These are phyloP conservation scores for Sphaceloma murrayae DNA, from an alignment of 2,329 filamentous ascomycete genomes.

Conservation along the genomic window DNA sequence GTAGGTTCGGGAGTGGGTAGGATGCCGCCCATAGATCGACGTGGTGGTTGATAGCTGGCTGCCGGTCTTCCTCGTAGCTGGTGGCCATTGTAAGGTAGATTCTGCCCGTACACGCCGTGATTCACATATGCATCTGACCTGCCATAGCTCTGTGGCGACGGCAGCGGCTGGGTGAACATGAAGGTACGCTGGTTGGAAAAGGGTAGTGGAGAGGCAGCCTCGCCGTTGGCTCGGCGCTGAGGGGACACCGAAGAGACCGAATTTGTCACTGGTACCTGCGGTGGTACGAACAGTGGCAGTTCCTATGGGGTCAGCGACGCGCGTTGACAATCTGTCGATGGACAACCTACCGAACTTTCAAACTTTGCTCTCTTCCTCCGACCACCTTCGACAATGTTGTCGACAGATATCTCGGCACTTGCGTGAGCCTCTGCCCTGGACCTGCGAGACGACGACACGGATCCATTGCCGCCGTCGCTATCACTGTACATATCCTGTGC, in stretches of 20 bases:
- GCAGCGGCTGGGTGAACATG: constrained; percentile 63
- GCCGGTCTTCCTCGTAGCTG: constrained; percentile 54
- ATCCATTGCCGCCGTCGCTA: constrained; percentile 70
- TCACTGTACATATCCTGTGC: constrained; percentile 71
- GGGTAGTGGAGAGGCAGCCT: constrained; percentile 48
- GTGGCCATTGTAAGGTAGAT: constrained; percentile 16
- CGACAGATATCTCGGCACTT: constrained; percentile 93
- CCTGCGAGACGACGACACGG: constrained; percentile 60
- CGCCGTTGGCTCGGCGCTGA: constrained; percentile 67
- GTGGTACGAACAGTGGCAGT: constrained; percentile 86
- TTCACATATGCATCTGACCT: constrained; percentile 31
- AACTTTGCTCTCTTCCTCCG: constrained; percentile 88
- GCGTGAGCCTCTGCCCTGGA: constrained; percentile 74
- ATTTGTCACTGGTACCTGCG: constrained; percentile 84
- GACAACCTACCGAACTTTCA: constrained; percentile 80
- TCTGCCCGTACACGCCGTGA: constrained; percentile 14
- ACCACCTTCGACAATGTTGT: constrained; percentile 96
- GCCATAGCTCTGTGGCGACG: constrained; percentile 70
- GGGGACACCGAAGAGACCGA: constrained; percentile 97
- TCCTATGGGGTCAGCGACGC: constrained; percentile 50
- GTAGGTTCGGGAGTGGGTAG: constrained; percentile 95
- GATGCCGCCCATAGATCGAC: constrained; percentile 47
- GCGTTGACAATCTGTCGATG: constrained; percentile 16
- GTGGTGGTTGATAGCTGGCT: constrained; percentile 31
- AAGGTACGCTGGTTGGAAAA: constrained; percentile 75